A percentile compares a stretch with the other conserved stretches of the same genome.
These are phyloP conservation scores for Nicotiana rustica DNA, from an alignment of 305 asterid species.

Conservation along the genomic window DNA sequence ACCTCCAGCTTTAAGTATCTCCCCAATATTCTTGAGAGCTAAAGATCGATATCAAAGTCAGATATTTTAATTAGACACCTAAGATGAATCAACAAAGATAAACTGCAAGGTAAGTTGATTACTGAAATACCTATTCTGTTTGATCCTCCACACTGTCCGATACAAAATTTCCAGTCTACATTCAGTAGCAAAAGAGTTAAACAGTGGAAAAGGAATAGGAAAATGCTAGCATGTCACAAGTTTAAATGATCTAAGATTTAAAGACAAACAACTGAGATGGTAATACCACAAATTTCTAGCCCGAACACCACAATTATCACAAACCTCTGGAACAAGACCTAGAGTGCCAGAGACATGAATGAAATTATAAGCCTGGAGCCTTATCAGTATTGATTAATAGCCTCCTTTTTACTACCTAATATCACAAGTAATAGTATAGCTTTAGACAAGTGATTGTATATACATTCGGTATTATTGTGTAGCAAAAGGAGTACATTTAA, in stretches of 20 bases:
- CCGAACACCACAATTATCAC: slow-evolving; percentile 28
- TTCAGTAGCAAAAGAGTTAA: slow-evolving; percentile 29
- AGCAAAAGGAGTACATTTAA: too few relatives aligned
- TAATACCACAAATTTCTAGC: slow-evolving; percentile 57
- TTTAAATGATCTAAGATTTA: background rate
- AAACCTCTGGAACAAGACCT: slow-evolving; percentile 86
- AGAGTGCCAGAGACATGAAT: slow-evolving; percentile 79
- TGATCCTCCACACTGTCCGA: slow-evolving; percentile 88
- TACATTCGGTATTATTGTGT: too few relatives aligned
- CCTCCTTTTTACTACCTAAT: slow-evolving; percentile 65
- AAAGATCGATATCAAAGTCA: slow-evolving; percentile 19
- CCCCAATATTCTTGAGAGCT: slow-evolving; percentile 60
- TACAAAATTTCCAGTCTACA: slow-evolving; percentile 79
- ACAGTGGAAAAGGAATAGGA: background rate
- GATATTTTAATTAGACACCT: background rate
- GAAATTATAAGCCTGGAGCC: slow-evolving; percentile 81
- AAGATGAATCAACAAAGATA: background rate
- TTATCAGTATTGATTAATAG: slow-evolving; percentile 70
- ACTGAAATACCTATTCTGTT: slow-evolving; percentile 75
- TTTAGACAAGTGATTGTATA: too few relatives aligned
- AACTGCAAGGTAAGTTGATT: background rate
- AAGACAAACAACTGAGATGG: background rate
- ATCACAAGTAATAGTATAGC: background rate
- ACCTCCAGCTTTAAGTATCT: slow-evolving; percentile 60
- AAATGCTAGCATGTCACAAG: background rate